Percentiles rank a stretch among this genome's conserved stretches.
Conservation (phyloP, 768 basidiomycete species). For the Rhodosporidiobolus odoratus region DNA sequence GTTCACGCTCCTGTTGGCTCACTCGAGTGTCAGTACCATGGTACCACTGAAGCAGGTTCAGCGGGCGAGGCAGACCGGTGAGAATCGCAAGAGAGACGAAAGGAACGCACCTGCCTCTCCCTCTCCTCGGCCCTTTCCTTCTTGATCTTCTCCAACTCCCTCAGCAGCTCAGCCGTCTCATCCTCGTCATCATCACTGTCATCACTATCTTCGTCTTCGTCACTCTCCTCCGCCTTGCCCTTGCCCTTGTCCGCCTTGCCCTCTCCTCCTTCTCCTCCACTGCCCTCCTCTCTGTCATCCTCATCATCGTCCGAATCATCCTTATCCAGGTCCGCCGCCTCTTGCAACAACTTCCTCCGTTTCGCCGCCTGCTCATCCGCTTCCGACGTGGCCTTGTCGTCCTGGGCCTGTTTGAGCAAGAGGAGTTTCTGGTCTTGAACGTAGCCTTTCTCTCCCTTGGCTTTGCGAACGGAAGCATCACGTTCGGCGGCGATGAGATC, state of each 20-base stretch:
- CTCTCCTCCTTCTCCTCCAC: slow-evolving; percentile 44
- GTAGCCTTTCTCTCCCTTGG: slow-evolving; percentile 73
- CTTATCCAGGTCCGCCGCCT: slow-evolving; percentile 78
- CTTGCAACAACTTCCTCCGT: slow-evolving; percentile 77
- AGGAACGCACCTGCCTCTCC: slow-evolving; percentile 52
- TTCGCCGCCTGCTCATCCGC: slow-evolving; percentile 65
- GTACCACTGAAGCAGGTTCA: not conserved
- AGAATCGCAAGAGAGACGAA: not conserved
- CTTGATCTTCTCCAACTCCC: slow-evolving; percentile 98
- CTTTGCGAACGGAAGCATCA: slow-evolving; percentile 81
- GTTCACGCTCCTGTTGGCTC: slow-evolving; percentile 61
- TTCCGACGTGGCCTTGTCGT: slow-evolving; percentile 50
- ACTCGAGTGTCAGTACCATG: not conserved
- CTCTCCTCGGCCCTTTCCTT: slow-evolving; percentile 92
- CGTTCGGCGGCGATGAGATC: slow-evolving; percentile 80
- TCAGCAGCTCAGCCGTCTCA: slow-evolving; percentile 71
- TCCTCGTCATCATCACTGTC: slow-evolving; percentile 85
- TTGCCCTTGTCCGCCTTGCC: slow-evolving; percentile 50
- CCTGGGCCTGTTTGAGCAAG: slow-evolving; percentile 44
- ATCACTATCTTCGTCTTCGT: slow-evolving; percentile 73
- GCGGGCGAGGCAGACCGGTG: too few relatives aligned
- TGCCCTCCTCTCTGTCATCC: slow-evolving; percentile 58
- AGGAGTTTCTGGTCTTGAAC: slow-evolving; percentile 44
- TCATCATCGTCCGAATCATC: slow-evolving; percentile 82
- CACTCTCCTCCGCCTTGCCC: slow-evolving; percentile 54